A percentile compares a stretch with the other conserved stretches of the same genome.
phyloP scores from a whole-genome alignment of 2,329 filamentous ascomycete genomes.

The Alternaria incomplexa region DNA sequence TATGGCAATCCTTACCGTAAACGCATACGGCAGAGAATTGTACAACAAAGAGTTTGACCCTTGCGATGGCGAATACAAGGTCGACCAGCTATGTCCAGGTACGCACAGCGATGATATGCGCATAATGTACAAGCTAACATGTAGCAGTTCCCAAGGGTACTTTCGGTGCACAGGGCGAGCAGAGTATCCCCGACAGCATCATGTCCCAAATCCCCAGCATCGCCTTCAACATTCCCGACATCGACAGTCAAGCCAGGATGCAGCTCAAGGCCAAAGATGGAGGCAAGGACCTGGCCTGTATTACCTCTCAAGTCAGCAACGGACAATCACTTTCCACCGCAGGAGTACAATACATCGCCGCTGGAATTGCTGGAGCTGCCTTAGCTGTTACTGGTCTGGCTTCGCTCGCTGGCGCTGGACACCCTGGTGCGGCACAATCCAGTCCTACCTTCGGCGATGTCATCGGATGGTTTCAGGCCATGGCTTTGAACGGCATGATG shows the following conservation, averaged over 20 bases:
- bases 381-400: conserved; percentile 75
- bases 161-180: conserved; percentile 75
- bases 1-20: conserved; percentile 74
- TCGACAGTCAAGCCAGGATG: conserved; percentile 83
- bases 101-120: conserved; percentile 37
- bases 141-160: conserved; percentile 70
- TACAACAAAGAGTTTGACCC: conserved; percentile 85
- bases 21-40: conserved; percentile 81
- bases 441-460: conserved; percentile 88
- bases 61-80: conserved; percentile 70
- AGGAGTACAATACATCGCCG: conserved; percentile 82
- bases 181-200: conserved; percentile 74
- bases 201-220: conserved; percentile 81
- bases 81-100: conserved; percentile 82
- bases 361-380: conserved; percentile 83
- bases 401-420: conserved; percentile 65
- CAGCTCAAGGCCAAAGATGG: conserved; percentile 69
- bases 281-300: conserved; percentile 74
- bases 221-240: conserved; percentile 88
- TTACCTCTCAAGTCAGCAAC: conserved; percentile 81
- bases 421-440: conserved; percentile 61
- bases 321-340: conserved; percentile 80
- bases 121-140: conserved; percentile 21
- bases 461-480: conserved; percentile 87
- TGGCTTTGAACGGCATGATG: conserved; percentile 96